Evolutionary conservation across 495 filamentous ascomycete genomes (phyloP), one percentile per base, ranked within the genome.

Genomic region (Aspergillus campestris): DNA sequence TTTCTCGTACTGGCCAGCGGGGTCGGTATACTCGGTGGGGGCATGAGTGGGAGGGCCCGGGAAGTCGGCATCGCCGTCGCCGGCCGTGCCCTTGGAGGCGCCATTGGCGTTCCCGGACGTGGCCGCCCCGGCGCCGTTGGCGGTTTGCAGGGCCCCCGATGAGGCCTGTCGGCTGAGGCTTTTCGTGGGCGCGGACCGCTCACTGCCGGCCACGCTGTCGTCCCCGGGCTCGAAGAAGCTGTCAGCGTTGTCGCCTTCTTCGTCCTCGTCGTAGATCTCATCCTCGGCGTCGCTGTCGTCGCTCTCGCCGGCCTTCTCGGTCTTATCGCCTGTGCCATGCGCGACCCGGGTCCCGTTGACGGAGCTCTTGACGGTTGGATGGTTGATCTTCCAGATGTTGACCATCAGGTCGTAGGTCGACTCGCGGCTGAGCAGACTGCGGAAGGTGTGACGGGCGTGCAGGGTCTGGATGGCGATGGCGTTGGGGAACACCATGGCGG

Each of bases 341-440:
- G 84, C 83, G 1, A 96, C 72, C 14, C 81, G 74, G 30, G 90
- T 89, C 7, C 92, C 90, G 50, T 95, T 95, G 6, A 89, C 70
- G 29, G 87, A 89, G 59, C 86, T 91, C 58, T 89, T 84, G 12
- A 99, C 62, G 49, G 84, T 81, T 6, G 94, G 91, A 58, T 97
- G 92, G 30, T 86, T 91, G 34, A 96, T 83, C 57, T 94, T 95
- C 92, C 92, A 99, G 44, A 99, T 96, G 39, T 89, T 89, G 58
- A 97, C 84, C 62, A 99, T 85, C 15, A 99, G 72, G 58, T 97
- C 92, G 62, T 97, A 99, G 0, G 92, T 97, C 4, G 90, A 87
- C 65, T 99, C 92, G 52, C 92, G 79, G 53, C 86, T 91, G 11
- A 95, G 80, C 47, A 99, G 83, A 69, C 90, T 96, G 31, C 94